Conservation (phyloP, 2,329 filamentous ascomycete species). For the Beauveria pseudobassiana region DNA sequence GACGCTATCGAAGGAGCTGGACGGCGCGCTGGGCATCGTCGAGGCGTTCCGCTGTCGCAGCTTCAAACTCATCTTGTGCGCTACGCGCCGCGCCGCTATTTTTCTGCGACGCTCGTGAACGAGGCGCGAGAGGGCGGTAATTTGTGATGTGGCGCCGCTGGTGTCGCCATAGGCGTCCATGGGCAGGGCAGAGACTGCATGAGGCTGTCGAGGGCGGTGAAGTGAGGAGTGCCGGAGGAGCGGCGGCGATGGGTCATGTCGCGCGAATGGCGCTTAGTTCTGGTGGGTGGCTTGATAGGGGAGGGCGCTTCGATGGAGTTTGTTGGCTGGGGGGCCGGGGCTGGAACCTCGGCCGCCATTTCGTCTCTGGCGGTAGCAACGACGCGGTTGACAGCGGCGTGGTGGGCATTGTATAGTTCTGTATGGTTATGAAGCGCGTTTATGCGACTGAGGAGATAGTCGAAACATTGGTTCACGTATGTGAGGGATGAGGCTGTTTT, state of each 20-base stretch:
- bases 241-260: constrained; percentile 20
- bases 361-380: constrained; percentile 37
- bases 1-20: constrained; percentile 42
- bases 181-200: constrained; percentile 36
- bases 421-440: constrained; percentile 33
- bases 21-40: constrained; percentile 41
- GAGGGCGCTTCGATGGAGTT: constrained; percentile 17
- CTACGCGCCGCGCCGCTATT: constrained; percentile 35
- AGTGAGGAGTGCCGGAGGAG: constrained; percentile 30
- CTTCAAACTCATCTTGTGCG: constrained; percentile 45
- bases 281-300: constrained; percentile 27
- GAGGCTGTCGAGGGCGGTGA: constrained; percentile 39
- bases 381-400: constrained; percentile 30
- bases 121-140: constrained; percentile 26
- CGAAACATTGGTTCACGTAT: constrained; percentile 47
- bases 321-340: constrained; percentile 3
- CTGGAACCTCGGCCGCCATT: constrained; percentile 24
- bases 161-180: constrained; percentile 26
- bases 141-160: constrained; percentile 17
- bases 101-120: constrained; percentile 36
- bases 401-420: constrained; percentile 39
- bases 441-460: constrained; percentile 42
- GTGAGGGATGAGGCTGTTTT: constrained; percentile 39
- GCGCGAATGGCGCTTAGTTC: constrained; percentile 15
- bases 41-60: constrained; percentile 31